Percentiles rank a stretch among this genome's conserved stretches.
These are phyloP conservation scores for Didymella pomorum DNA, from an alignment of 2,329 filamentous ascomycete species.

Conservation along the genomic window DNA sequence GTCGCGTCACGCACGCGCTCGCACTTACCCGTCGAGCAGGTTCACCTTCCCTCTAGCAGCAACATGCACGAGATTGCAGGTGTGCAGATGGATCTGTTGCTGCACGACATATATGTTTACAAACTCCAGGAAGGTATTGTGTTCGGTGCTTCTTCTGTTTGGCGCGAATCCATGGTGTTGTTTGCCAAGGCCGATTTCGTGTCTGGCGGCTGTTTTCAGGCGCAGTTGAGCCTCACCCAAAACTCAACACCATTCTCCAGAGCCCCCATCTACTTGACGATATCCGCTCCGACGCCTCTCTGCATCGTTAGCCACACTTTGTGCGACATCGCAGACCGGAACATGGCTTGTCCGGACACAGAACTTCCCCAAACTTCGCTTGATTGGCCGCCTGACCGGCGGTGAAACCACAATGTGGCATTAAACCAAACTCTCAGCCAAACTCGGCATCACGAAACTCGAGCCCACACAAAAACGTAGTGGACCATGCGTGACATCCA, in stretches of 20 bases:
- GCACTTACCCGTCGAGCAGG: neutral
- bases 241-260: constrained; percentile 7
- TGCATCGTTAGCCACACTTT: constrained; percentile 16
- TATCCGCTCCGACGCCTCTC: constrained; percentile 7
- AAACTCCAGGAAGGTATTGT: constrained; percentile 2
- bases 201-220: neutral
- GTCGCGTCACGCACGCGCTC: neutral
- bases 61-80: neutral
- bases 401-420: constrained; percentile 47
- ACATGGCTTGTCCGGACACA: constrained; percentile 27
- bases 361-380: constrained; percentile 27
- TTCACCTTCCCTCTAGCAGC: neutral
- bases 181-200: constrained; percentile 4
- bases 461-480: constrained; percentile 22
- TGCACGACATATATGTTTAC: constrained; percentile 1
- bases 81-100: neutral
- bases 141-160: constrained; percentile 9
- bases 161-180: constrained; percentile 5
- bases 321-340: constrained; percentile 32
- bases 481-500: constrained; percentile 24
- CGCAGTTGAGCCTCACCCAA: constrained; percentile 5
- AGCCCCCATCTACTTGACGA: constrained; percentile 7
- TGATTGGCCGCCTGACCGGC: constrained; percentile 16
- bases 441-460: constrained; percentile 35
- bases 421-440: constrained; percentile 32